phyloP scores from a whole-genome alignment of 257 asterid species.

The Leonotis leonurus region DNA sequence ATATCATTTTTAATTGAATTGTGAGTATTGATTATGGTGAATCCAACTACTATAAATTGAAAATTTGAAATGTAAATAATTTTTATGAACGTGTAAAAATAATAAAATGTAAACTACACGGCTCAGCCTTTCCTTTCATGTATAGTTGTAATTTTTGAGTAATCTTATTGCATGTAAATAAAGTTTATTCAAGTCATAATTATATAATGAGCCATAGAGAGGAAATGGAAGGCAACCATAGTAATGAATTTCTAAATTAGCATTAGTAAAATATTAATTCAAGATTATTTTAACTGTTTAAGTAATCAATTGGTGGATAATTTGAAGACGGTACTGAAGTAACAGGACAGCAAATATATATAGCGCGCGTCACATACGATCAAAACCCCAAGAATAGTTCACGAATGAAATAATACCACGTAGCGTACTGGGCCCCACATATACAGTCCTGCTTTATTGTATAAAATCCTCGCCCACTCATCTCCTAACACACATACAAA shows the following conservation, averaged over 20 bases:
- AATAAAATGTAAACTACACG: no score
- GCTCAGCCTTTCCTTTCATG: no score
- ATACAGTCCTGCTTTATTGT: conserved; percentile 12
- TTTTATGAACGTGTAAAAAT: no score
- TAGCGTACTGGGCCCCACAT: conserved; percentile 22
- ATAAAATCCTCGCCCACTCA: conserved; percentile 25
- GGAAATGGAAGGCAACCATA: background rate
- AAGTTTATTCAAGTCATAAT: background rate
- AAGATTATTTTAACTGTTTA: background rate
- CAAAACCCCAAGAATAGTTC: conserved; percentile 8
- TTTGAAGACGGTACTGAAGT: background rate
- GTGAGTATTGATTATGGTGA: no score
- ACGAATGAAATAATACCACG: conserved; percentile 25
- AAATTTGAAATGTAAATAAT: no score
- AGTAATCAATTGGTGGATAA: background rate
- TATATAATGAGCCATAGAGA: background rate
- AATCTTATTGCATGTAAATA: no score
- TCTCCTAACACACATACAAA: background rate
- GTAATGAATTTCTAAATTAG: background rate
- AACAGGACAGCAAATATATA: background rate
- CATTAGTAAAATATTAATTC: background rate
- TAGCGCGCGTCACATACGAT: conserved; percentile 17
- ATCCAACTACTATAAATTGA: no score
- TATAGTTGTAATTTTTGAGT: no score
- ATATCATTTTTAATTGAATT: no score